phyloP scores from a whole-genome alignment of 495 filamentous ascomycete species.

The Penicillium lagena region DNA sequence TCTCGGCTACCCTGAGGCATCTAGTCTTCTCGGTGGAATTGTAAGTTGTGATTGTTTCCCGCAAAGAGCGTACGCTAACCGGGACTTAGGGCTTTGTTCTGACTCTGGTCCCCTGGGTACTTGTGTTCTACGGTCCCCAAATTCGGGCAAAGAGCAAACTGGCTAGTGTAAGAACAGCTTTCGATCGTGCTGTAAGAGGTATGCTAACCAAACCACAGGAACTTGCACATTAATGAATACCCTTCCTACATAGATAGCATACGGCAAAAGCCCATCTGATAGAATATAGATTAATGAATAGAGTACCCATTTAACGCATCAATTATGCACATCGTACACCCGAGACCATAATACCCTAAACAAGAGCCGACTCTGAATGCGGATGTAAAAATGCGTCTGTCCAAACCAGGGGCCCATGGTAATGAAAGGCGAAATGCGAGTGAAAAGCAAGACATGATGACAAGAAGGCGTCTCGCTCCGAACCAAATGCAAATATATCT shows the following conservation, averaged over 20 bases:
- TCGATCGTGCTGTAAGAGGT: background rate
- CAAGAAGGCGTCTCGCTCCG: background rate
- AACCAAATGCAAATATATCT: slow-evolving; percentile 1
- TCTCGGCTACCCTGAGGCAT: slow-evolving; percentile 66
- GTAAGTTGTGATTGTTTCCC: slow-evolving; percentile 18
- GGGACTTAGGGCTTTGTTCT: slow-evolving; percentile 46
- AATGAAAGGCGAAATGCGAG: background rate
- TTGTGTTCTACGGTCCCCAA: slow-evolving; percentile 72
- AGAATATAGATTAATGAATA: background rate
- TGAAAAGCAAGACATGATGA: background rate
- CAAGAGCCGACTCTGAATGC: too few relatives aligned
- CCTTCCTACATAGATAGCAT: too few relatives aligned
- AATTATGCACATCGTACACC: too few relatives aligned
- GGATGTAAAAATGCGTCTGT: too few relatives aligned
- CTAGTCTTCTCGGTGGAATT: slow-evolving; percentile 70
- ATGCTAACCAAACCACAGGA: slow-evolving; percentile 17
- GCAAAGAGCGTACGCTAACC: too few relatives aligned
- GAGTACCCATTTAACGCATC: background rate
- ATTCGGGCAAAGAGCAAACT: slow-evolving; percentile 77
- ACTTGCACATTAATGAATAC: slow-evolving; percentile 17
- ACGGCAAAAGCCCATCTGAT: background rate
- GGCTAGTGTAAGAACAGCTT: slow-evolving; percentile 44
- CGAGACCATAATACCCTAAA: too few relatives aligned
- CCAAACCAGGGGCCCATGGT: too few relatives aligned
- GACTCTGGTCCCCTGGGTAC: slow-evolving; percentile 77